These are phyloP conservation scores for Blastocladiella emersonii DNA, from an alignment of 371 early-diverging fungal genomes.

Conservation along the genomic window DNA sequence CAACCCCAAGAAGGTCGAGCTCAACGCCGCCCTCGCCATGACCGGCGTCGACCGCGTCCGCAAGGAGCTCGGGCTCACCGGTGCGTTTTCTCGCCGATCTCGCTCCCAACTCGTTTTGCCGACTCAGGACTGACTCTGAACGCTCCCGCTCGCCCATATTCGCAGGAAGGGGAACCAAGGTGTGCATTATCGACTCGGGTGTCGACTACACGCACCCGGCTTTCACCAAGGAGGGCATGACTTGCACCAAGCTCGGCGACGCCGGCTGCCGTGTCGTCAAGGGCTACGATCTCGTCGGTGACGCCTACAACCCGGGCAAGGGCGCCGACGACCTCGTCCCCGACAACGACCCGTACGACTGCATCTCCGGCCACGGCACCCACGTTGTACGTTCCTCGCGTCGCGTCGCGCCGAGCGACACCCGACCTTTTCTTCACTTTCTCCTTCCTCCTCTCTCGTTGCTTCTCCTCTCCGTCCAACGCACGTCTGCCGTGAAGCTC, in stretches of 20 bases:
- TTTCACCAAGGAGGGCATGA: background rate
- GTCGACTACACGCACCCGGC: conserved; percentile 18
- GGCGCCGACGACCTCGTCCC: conserved; percentile 10
- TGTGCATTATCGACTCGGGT: conserved; percentile 57
- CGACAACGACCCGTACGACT: conserved; percentile 15
- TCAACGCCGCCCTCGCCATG: conserved; percentile 25
- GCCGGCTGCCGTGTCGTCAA: conserved; percentile 31
- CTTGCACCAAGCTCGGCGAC: conserved; percentile 20
- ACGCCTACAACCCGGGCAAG: background rate
- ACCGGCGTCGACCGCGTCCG: conserved; percentile 44
- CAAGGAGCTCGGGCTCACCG: conserved; percentile 28
- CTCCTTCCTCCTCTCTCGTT: too few relatives aligned
- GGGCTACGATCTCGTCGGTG: conserved; percentile 10
- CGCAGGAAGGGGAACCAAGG: conserved; percentile 47
- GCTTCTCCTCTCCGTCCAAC: too few relatives aligned
- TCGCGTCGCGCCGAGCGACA: too few relatives aligned
- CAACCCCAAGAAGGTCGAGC: background rate
- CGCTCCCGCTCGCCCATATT: too few relatives aligned
- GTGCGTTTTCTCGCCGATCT: too few relatives aligned
- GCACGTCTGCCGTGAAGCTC: too few relatives aligned
- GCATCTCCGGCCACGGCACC: conserved; percentile 34
- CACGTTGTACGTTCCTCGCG: background rate
- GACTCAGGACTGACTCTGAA: too few relatives aligned
- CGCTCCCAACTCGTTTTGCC: too few relatives aligned
- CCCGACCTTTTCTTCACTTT: too few relatives aligned